Percentiles rank a stretch among this genome's conserved stretches.
phyloP scores from a whole-genome alignment of 176 grass and related monocot genomes.

The Leersia perrieri region DNA sequence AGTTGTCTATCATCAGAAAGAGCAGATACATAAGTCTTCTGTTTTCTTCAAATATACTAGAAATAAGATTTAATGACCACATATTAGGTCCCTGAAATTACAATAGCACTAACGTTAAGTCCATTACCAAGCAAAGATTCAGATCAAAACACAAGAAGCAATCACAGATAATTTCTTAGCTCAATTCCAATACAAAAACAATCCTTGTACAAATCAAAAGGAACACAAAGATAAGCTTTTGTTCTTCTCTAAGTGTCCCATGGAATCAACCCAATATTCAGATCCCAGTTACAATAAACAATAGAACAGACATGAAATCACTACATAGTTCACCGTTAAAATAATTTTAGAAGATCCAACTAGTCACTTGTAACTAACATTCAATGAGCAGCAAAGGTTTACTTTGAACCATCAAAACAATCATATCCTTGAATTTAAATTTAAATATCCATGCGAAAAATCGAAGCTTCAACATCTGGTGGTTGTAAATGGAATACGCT shows the following conservation, averaged over 20 bases:
- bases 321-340: not conserved
- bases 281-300: conserved; percentile 11
- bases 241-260: conserved; percentile 10
- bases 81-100: not conserved
- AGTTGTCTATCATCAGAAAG: not conserved
- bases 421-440: not conserved
- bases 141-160: not conserved
- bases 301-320: not conserved
- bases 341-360: not conserved
- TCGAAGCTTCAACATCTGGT: conserved; percentile 5
- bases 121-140: not conserved
- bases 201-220: conserved; percentile 3
- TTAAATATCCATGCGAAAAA: not conserved
- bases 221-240: conserved; percentile 3
- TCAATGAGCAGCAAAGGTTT: not conserved
- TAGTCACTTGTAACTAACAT: not conserved
- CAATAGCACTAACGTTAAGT: not conserved
- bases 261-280: not conserved
- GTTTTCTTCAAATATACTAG: not conserved
- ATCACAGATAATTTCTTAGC: conserved; percentile 10
- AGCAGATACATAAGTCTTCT: not conserved
- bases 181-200: conserved; percentile 9
- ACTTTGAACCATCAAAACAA: not conserved
- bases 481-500: not conserved
- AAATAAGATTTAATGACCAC: conserved; percentile 7